Base-by-base conservation (phyloP, 116 monocot species). In the Iris pallida region DNA sequence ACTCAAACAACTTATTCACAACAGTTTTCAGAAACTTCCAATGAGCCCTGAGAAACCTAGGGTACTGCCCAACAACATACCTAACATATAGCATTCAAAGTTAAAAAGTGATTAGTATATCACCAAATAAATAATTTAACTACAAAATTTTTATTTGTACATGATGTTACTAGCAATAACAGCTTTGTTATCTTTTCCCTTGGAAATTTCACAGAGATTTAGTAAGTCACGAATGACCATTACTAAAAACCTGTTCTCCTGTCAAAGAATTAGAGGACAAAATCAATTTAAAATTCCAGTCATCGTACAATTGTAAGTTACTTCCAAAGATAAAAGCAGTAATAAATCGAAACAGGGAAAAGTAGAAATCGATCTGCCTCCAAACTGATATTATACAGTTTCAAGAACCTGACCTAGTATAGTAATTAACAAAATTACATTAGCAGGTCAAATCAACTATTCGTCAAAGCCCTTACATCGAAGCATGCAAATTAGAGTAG, bases 21-120 rank as follows among this genome's bases (percentile, higher is more conserved):
- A 98, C 98, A 16, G 98, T 98, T 78, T 98, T 98, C 55, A 98
- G 75, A 75, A 98, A 98, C 75, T 98, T 98, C 98, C 98, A 98
- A 61, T 98, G 98, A 72, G 98, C 98, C 63, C 98, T 85, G 10
- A 98, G 75, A 82, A 98, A 98, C 61, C 85, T 83, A 57, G 98
- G 98, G 64, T 98, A 98, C 75, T 98, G 98, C 6, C 98, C 98
- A 47, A 98, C 98, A 30, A 98, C 98, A 88, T 98, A 96, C 96
- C 96, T 96, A 70, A 49, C 30, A 30, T 30, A 30, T 9, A 71
- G 75, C 57, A 59, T 49, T 53, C 41, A 43, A 54, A 53, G 52
- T 16, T 19, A n/a, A 46, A 55, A 52, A 16, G 45, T 78, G 5
- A 43, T 5, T 13, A 60, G 51, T 14, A 40, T 42, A 17, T 15